Evolutionary conservation across 2,329 filamentous ascomycete species (phyloP).

Genomic region (Colletotrichum ledebouriae): DNA sequence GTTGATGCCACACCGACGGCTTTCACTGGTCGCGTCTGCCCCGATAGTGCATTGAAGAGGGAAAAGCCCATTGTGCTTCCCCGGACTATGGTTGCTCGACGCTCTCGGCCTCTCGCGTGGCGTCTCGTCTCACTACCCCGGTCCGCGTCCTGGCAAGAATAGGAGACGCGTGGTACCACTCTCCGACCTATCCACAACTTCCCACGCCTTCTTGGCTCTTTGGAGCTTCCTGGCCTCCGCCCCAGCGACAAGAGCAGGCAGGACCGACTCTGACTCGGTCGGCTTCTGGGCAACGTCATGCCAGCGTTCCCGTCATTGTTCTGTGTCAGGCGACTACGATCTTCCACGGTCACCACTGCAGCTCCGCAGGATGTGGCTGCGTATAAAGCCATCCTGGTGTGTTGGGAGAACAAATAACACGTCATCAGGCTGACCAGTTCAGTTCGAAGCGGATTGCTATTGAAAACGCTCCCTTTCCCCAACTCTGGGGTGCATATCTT

Average conservation of each 20-base stretch:
- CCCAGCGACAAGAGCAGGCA: conserved; percentile 33
- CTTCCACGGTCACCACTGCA: not conserved
- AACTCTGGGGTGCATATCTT: not conserved
- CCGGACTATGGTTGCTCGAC: conserved; percentile 31
- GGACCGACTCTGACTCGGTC: conserved; percentile 33
- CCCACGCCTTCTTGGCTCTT: conserved; percentile 25
- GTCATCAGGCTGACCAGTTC: not conserved
- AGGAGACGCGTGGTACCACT: conserved; percentile 6
- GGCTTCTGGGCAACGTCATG: conserved; percentile 39
- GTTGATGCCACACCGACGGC: not conserved
- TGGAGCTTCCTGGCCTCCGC: conserved; percentile 28
- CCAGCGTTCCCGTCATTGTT: conserved; percentile 20
- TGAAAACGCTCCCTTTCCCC: not conserved
- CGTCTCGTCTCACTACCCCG: conserved; percentile 17
- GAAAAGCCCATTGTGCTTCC: conserved; percentile 5
- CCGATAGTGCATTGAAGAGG: not conserved
- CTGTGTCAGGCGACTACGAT: conserved; percentile 26
- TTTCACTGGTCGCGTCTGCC: not conserved
- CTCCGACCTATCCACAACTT: conserved; percentile 1
- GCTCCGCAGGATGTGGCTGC: conserved; percentile 20
- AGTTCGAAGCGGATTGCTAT: not conserved
- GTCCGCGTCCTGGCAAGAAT: not conserved
- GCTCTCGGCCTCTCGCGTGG: conserved; percentile 29
- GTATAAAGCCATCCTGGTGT: conserved; percentile 38
- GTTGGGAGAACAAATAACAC: not conserved